Evolutionary conservation across 2,329 filamentous ascomycete genomes (phyloP).

Genomic region (Fusarium humuli): DNA sequence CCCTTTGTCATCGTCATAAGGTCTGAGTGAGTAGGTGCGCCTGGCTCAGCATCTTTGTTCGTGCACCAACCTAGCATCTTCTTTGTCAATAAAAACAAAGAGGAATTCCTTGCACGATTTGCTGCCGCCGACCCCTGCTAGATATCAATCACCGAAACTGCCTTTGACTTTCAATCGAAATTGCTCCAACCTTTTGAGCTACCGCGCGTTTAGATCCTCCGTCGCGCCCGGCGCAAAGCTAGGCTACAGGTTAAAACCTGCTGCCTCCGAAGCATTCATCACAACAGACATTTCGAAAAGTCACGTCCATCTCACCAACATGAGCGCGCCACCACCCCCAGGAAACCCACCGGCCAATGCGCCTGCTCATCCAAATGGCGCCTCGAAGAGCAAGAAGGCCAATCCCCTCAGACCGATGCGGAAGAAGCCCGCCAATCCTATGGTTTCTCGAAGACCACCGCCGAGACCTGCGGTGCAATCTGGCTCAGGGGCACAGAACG

Average conservation of each 20-base stretch:
- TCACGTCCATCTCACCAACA: slow-evolving; percentile 43
- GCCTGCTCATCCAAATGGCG: slow-evolving; percentile 51
- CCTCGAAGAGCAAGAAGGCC: slow-evolving; percentile 47
- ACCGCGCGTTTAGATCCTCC: slow-evolving; percentile 2
- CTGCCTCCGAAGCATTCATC: slow-evolving; percentile 17
- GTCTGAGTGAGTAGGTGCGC: neutral
- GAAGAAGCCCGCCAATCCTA: slow-evolving; percentile 65
- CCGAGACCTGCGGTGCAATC: slow-evolving; percentile 43
- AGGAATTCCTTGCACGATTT: neutral
- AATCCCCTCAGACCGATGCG: slow-evolving; percentile 57
- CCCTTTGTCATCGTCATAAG: slow-evolving; percentile 48
- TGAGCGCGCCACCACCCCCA: slow-evolving; percentile 58
- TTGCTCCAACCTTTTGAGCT: neutral
- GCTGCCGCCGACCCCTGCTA: neutral
- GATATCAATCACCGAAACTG: slow-evolving; percentile 1
- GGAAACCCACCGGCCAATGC: slow-evolving; percentile 45
- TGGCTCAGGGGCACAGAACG: slow-evolving; percentile 43
- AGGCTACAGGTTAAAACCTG: slow-evolving; percentile 32
- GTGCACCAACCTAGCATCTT: slow-evolving; percentile 25
- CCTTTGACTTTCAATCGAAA: slow-evolving; percentile 4
- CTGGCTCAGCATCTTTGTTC: slow-evolving; percentile 28
- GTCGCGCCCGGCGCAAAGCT: slow-evolving; percentile 32
- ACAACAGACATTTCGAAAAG: neutral
- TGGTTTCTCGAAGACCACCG: slow-evolving; percentile 66
- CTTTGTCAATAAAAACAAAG: slow-evolving; percentile 34